A percentile compares a stretch with the other conserved stretches of the same genome.
Conservation (phyloP, 352 stramenopile genomes). For the Sclerospora graminicola region DNA sequence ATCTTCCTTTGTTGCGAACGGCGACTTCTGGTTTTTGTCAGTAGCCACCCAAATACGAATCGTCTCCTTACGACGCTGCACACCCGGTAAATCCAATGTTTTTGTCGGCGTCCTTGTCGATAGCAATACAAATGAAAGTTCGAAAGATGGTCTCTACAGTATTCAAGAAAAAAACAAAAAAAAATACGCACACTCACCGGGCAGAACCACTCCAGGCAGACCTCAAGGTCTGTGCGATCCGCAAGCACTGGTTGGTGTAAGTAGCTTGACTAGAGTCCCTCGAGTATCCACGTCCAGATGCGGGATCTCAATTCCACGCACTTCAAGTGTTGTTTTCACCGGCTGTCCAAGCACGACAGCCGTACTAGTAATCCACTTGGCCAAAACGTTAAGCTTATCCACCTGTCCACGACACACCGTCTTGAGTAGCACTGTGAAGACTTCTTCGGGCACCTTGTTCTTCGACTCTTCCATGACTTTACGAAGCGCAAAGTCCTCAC, state of each 20-base stretch:
- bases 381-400: slow-evolving; percentile 84
- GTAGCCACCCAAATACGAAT: too few relatives aligned
- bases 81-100: slow-evolving; percentile 41
- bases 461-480: slow-evolving; percentile 67
- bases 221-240: slow-evolving; percentile 72
- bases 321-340: slow-evolving; percentile 49
- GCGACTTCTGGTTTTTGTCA: too few relatives aligned
- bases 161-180: slow-evolving; percentile 5
- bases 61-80: too few relatives aligned
- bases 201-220: too few relatives aligned
- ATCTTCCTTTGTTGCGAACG: too few relatives aligned
- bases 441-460: too few relatives aligned
- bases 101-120: slow-evolving; percentile 60
- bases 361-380: slow-evolving; percentile 82
- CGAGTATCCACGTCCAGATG: slow-evolving; percentile 61
- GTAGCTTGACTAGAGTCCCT: slow-evolving; percentile 52
- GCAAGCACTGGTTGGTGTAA: slow-evolving; percentile 73
- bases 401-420: too few relatives aligned
- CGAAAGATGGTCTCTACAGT: slow-evolving; percentile 4
- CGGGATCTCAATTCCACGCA: slow-evolving; percentile 81
- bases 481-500: slow-evolving; percentile 76
- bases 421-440: too few relatives aligned
- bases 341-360: slow-evolving; percentile 61
- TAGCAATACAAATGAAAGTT: slow-evolving; percentile 7
- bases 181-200: slow-evolving; percentile 6